Evolutionary conservation across 2,329 filamentous ascomycete genomes (phyloP), one percentile per base, ranked within the genome.

Genomic region (Emmonsia crescens): DNA sequence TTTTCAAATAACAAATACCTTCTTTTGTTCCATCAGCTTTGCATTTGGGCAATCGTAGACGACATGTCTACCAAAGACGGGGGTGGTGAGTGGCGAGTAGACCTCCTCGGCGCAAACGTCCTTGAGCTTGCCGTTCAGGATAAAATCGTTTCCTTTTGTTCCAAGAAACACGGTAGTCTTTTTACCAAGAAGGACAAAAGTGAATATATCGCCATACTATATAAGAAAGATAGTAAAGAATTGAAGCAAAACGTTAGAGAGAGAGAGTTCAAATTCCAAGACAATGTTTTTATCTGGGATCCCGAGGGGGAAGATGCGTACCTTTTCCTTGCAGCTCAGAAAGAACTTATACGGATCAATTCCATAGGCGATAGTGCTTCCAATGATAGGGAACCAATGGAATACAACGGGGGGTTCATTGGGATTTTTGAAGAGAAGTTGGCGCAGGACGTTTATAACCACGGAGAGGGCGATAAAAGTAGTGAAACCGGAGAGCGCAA

Each of bases 21-120:
- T 94, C 81, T 96, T 96, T 80, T 96, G 91, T 78, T 96, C 91
- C 91, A 96, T 95, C 71, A 96, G 83, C 77, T 95, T 95, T 62
- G 89, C 82, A 73, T 95, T 95, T 49, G 90, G 89, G 77, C 90
- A 94, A 74, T 95, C 91, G 73, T 95, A 96, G 60, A 95, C 89
- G 31, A 96, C 91, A 77, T 92, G 87, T 69, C 85, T 86, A 67
- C 91, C 91, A 72, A 96, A 96, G 2, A 86, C 83, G 52, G 84
- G 84, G 5, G 83, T 85, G 29, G 81, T 84, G 62, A 96, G 81
- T 61, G 89, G 87, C 61, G 84, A 87, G 77, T 96, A 96, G 66
- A 96, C 89, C 70, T 96, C 91, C 76, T 96, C 91, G 42, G 91
- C 91, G 72, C 88, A 91, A 69, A 96, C 87, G 71, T 96, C 91